Conservation (phyloP, 768 basidiomycete species). For the Boletus patriciae region DNA sequence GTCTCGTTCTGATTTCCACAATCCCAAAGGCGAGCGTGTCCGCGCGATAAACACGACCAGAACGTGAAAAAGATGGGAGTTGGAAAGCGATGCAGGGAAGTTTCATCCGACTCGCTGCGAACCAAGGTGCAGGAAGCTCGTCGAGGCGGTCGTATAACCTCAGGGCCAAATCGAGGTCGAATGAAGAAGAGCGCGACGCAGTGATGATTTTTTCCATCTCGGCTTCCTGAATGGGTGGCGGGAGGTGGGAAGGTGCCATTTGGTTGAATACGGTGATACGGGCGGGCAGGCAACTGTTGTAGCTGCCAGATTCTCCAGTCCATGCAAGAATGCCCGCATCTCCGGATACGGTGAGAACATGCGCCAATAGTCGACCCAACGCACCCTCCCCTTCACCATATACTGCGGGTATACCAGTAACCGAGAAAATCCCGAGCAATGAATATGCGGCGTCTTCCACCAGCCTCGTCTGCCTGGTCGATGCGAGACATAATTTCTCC, state of each 20-base stretch:
- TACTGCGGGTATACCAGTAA: neutral
- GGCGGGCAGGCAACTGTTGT: neutral
- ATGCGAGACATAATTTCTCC: neutral
- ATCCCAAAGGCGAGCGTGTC: neutral
- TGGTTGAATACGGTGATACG: neutral
- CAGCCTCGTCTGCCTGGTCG: no score
- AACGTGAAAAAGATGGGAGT: neutral
- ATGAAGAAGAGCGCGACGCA: neutral
- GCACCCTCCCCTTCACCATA: neutral
- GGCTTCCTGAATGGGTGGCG: neutral
- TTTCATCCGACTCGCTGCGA: slow-evolving; percentile 1
- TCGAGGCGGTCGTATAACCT: neutral
- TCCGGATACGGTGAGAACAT: neutral
- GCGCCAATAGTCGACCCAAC: neutral
- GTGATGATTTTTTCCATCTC: neutral
- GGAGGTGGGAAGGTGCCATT: neutral
- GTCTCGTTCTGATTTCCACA: neutral
- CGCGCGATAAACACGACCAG: neutral
- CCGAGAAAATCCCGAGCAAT: neutral
- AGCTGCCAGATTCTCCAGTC: neutral
- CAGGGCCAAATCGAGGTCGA: neutral
- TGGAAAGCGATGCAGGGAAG: slow-evolving; percentile 4
- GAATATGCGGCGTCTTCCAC: no score
- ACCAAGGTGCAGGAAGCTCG: neutral
- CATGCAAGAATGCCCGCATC: neutral